These are phyloP conservation scores for Sisymbrium irio DNA, from an alignment of 345 rosid genomes.

Conservation along the genomic window DNA sequence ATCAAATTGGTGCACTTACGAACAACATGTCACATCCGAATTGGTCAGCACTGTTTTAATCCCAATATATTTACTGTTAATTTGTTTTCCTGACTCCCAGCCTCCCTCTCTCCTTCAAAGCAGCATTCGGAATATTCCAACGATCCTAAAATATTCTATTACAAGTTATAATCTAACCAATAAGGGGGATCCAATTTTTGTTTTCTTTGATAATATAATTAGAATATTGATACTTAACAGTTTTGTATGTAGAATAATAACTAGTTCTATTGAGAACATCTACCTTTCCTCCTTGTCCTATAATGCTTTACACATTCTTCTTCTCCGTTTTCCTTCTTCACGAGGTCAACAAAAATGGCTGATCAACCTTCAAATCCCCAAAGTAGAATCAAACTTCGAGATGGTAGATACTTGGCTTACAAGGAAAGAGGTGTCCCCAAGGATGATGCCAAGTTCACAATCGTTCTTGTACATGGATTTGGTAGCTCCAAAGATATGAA, in stretches of 20 bases:
- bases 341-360: constrained; percentile 24
- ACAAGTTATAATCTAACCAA: constrained; percentile 10
- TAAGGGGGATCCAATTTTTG: background rate
- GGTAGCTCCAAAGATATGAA: constrained; percentile 97
- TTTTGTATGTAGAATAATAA: constrained; percentile 6
- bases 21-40: too few relatives aligned
- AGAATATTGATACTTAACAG: background rate
- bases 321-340: background rate
- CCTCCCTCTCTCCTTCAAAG: too few relatives aligned
- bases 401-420: constrained; percentile 81
- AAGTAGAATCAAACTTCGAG: constrained; percentile 57
- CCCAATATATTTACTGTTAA: too few relatives aligned
- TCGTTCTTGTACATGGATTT: constrained; percentile 83
- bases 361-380: constrained; percentile 20
- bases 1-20: too few relatives aligned
- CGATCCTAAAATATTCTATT: constrained; percentile 14
- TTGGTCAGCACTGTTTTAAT: too few relatives aligned
- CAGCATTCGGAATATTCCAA: background rate
- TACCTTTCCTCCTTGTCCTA: constrained; percentile 13
- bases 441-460: constrained; percentile 52
- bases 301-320: constrained; percentile 22
- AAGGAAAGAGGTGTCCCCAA: constrained; percentile 70
- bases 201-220: background rate
- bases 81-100: too few relatives aligned
- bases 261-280: background rate